Evolutionary conservation across 495 filamentous ascomycete species (phyloP).

Genomic region (Lophiotrema nucula): DNA sequence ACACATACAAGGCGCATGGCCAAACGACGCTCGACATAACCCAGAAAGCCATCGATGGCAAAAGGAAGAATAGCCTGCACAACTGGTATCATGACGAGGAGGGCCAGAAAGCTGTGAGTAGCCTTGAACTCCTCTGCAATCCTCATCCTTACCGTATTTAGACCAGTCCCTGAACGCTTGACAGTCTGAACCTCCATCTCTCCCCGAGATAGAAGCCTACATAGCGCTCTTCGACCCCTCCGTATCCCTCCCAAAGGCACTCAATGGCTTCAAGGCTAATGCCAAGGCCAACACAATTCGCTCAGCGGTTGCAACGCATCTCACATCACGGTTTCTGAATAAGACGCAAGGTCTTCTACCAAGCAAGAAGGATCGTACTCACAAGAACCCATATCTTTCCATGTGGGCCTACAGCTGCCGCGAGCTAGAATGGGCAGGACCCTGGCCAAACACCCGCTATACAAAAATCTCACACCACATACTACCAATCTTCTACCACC

Average conservation of each 20-base stretch:
- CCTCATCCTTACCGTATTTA: neutral
- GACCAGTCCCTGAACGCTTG: neutral
- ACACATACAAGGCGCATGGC: slow-evolving; percentile 53
- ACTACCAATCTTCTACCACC: slow-evolving; percentile 64
- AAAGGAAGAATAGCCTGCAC: slow-evolving; percentile 47
- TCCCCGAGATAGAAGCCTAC: slow-evolving; percentile 56
- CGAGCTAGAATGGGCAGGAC: slow-evolving; percentile 54
- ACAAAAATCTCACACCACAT: slow-evolving; percentile 53
- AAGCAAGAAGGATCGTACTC: slow-evolving; percentile 16
- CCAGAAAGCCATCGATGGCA: slow-evolving; percentile 50
- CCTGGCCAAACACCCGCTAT: slow-evolving; percentile 39
- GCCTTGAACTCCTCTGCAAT: slow-evolving; percentile 24
- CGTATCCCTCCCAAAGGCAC: slow-evolving; percentile 50
- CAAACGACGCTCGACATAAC: slow-evolving; percentile 53
- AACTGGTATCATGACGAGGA: slow-evolving; percentile 44
- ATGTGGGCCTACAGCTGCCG: slow-evolving; percentile 54
- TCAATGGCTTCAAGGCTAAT: slow-evolving; percentile 55
- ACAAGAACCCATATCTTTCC: slow-evolving; percentile 59
- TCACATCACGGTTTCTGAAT: slow-evolving; percentile 40
- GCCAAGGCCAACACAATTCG: slow-evolving; percentile 58
- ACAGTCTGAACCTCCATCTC: slow-evolving; percentile 39
- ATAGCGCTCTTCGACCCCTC: slow-evolving; percentile 55
- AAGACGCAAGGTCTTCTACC: slow-evolving; percentile 32
- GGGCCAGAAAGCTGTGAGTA: slow-evolving; percentile 35
- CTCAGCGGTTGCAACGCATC: slow-evolving; percentile 48